Percentiles rank a stretch among this genome's conserved stretches.
Evolutionary conservation across 1,139 yeast species (phyloP).

Genomic region (Trichomonascaceae sp.): DNA sequence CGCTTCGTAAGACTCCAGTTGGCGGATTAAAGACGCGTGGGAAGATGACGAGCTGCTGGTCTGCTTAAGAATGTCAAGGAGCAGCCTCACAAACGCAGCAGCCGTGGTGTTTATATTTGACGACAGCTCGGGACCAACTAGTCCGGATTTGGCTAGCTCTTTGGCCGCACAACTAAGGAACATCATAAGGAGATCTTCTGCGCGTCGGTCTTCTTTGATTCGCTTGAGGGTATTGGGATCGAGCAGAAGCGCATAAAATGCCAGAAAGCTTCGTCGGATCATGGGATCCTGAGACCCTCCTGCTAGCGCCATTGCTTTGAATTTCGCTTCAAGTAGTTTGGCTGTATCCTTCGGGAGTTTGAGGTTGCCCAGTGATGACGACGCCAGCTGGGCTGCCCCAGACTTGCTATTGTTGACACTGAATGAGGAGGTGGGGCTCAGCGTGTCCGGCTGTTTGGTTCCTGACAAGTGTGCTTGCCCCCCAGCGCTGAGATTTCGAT

Average conservation of each 20-base stretch:
- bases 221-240: conserved; percentile 37
- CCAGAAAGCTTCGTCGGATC: conserved; percentile 36
- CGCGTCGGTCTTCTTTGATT: conserved; percentile 31
- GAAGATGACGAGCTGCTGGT: conserved; percentile 16
- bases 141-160: conserved; percentile 42
- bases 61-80: conserved; percentile 36
- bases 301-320: conserved; percentile 42
- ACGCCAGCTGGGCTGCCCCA: neutral
- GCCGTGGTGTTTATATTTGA: conserved; percentile 43
- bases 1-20: conserved; percentile 20
- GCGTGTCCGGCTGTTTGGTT: neutral
- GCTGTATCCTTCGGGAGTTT: conserved; percentile 37
- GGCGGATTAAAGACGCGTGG: conserved; percentile 15
- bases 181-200: conserved; percentile 53
- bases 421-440: neutral
- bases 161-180: conserved; percentile 55
- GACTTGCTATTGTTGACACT: neutral
- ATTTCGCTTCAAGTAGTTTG: conserved; percentile 34
- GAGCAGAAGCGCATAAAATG: conserved; percentile 50
- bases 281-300: conserved; percentile 19
- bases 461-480: neutral
- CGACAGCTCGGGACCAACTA: conserved; percentile 32
- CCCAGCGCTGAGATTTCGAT: neutral
- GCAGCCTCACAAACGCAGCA: conserved; percentile 40
- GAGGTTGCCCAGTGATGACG: conserved; percentile 14